phyloP scores from a whole-genome alignment of 352 stramenopile species.

The Globisporangium megalacanthum region DNA sequence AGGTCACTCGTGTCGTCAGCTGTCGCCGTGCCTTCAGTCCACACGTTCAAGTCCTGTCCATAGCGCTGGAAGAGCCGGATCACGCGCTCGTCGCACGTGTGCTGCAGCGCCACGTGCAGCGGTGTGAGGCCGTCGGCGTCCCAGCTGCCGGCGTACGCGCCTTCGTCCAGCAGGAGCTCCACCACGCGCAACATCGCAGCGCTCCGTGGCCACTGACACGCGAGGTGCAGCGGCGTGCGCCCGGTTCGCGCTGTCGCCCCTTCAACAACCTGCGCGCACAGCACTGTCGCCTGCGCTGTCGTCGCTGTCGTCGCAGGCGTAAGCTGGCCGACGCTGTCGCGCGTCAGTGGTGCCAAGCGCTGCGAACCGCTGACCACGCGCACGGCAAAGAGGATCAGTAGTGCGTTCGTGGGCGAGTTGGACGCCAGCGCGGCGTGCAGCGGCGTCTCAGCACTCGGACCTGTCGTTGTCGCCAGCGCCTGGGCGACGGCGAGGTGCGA shows the following conservation, averaged over 20 bases:
- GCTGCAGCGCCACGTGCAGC: conserved; percentile 47
- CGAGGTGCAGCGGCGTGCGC: conserved; percentile 47
- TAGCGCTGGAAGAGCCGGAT: conserved; percentile 45
- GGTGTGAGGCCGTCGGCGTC: conserved; percentile 38
- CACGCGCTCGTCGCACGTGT: conserved; percentile 32
- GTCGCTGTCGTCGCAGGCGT: background rate
- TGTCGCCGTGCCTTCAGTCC: conserved; percentile 40
- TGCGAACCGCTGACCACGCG: conserved; percentile 13
- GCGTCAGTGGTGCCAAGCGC: background rate
- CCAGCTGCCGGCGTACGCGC: conserved; percentile 44
- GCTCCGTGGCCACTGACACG: conserved; percentile 30
- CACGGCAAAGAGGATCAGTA: conserved; percentile 32
- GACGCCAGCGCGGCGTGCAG: conserved; percentile 39
- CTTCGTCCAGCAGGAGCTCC: conserved; percentile 35
- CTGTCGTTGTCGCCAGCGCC: conserved; percentile 20
- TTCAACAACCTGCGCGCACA: conserved; percentile 22
- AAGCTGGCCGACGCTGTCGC: background rate
- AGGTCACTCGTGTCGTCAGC: background rate
- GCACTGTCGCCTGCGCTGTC: conserved; percentile 7
- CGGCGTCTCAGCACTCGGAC: conserved; percentile 24
- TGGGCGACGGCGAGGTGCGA: conserved; percentile 13
- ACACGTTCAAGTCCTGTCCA: conserved; percentile 51
- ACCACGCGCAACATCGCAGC: conserved; percentile 32
- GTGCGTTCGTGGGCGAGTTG: conserved; percentile 30
- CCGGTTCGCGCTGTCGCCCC: conserved; percentile 19